Evolutionary conservation across 352 stramenopile species (phyloP).

Genomic region (Thalassiosira ordinaria): DNA sequence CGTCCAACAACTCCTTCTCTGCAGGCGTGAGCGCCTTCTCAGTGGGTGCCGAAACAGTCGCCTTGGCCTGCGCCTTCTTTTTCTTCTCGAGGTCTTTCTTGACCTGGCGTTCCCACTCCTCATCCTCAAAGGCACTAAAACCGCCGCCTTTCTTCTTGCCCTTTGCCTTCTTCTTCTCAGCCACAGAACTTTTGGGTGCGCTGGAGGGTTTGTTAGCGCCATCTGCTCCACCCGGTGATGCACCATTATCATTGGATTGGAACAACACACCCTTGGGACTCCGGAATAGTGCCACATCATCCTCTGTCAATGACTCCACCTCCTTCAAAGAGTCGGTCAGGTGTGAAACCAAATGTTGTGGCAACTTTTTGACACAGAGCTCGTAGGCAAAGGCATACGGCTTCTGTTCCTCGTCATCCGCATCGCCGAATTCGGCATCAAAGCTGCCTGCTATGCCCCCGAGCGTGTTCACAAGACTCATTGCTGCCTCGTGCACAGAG

Average conservation of each 20-base stretch:
- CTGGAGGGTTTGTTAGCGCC: not conserved
- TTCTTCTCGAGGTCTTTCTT: conserved; percentile 72
- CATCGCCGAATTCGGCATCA: conserved; percentile 55
- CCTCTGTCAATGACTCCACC: conserved; percentile 57
- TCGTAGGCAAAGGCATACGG: conserved; percentile 63
- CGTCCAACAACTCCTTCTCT: conserved; percentile 68
- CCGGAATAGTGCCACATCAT: conserved; percentile 70
- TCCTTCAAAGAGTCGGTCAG: conserved; percentile 30
- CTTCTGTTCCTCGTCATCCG: conserved; percentile 56
- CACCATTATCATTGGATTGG: conserved; percentile 11
- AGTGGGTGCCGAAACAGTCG: not conserved
- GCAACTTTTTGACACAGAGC: conserved; percentile 65
- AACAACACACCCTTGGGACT: conserved; percentile 70
- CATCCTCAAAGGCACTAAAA: conserved; percentile 69
- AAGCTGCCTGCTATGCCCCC: conserved; percentile 68
- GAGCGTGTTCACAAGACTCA: conserved; percentile 69
- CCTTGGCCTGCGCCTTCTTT: not conserved
- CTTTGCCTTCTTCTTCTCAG: conserved; percentile 49
- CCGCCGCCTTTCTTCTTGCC: conserved; percentile 49
- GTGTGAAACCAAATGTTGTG: conserved; percentile 41
- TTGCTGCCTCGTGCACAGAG: conserved; percentile 58
- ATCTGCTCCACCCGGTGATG: not conserved
- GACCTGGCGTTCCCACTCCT: conserved; percentile 85
- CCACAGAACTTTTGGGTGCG: conserved; percentile 8
- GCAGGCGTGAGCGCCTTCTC: conserved; percentile 53